Conservation (phyloP, 2,329 filamentous ascomycete genomes). For the Fusarium continuum region DNA sequence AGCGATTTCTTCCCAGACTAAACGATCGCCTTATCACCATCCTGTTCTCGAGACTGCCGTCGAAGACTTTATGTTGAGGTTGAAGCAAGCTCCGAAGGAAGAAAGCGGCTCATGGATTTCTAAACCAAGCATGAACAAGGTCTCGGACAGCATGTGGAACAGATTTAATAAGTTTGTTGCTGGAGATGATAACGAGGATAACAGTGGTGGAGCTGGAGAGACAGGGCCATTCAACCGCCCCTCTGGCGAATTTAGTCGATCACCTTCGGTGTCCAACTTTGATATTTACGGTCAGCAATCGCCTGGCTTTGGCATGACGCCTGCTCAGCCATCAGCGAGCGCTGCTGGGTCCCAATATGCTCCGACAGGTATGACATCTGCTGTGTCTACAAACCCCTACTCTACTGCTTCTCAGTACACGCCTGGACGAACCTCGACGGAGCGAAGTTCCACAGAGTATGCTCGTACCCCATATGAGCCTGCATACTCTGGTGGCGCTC, state of each 20-base stretch:
- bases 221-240: slow-evolving; percentile 85
- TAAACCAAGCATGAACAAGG: slow-evolving; percentile 95
- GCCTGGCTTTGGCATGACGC: slow-evolving; percentile 44
- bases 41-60: slow-evolving; percentile 75
- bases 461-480: slow-evolving; percentile 51
- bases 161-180: slow-evolving; percentile 97
- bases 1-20: slow-evolving; percentile 81
- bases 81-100: slow-evolving; percentile 87
- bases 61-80: slow-evolving; percentile 82
- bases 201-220: slow-evolving; percentile 70
- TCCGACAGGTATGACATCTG: slow-evolving; percentile 36
- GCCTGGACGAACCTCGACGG: slow-evolving; percentile 47
- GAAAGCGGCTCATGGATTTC: slow-evolving; percentile 88
- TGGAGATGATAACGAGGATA: slow-evolving; percentile 88
- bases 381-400: slow-evolving; percentile 42
- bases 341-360: slow-evolving; percentile 53
- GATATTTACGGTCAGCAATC: slow-evolving; percentile 75
- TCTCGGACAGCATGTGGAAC: slow-evolving; percentile 88
- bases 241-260: slow-evolving; percentile 76
- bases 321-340: slow-evolving; percentile 48
- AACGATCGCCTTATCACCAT: slow-evolving; percentile 88
- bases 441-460: slow-evolving; percentile 46
- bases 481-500: slow-evolving; percentile 31
- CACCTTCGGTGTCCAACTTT: slow-evolving; percentile 74
- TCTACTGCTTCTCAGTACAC: slow-evolving; percentile 61